Base-by-base conservation (phyloP, 1,284 basidiomycete species). In the Tylopilus sp. region DNA sequence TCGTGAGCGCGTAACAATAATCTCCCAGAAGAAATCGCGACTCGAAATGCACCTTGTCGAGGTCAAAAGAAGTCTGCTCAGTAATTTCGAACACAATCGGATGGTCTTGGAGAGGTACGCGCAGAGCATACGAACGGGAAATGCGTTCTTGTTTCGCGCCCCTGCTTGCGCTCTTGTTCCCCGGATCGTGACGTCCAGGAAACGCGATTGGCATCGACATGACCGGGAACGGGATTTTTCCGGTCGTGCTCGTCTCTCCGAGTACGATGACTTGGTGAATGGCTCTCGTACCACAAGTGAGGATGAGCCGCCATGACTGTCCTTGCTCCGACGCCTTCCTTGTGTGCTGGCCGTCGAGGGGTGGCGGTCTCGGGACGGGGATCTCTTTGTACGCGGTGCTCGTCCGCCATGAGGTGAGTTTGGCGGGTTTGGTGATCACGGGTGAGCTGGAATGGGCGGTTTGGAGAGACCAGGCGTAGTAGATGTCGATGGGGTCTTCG, bases 41-140 rank as follows among this genome's bases (percentile, higher is more conserved):
- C n/a, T 18, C 13, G 16, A 18, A n/a, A 70, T 83, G 68, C 69
- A 94, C 95, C 87, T 96, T 96, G 82, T 96, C 95, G 9, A 97
- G 83, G 75, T 95, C 95, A 75, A 94, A 96, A 4, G 91, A 92
- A 0, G 92, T 95, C 74, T 94, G 91, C 74, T 97, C 95, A 13
- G 82, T 83, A 44, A 96, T 82, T 38, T 76, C 82, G 66, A 95
- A 72, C 65, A 76, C 66, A 36, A 70, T 67, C 44, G 69, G 72
- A 22, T 61, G 67, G 55, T 71, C 74, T 19, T 52, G 58, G 61
- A 71, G 18, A 78, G 76, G 77, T 90, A 93, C 7, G 18, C 24
- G 58, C 24, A 76, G 19, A 6, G 57, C 39, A 15, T 73, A 73
- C 38, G 69, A 80, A 55, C 93, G 81, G 67, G 86, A 84, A 57